A percentile compares a stretch with the other conserved stretches of the same genome.
These are phyloP conservation scores for Westerdykella aurantiaca DNA, from an alignment of 2,329 filamentous ascomycete species.

Conservation along the genomic window DNA sequence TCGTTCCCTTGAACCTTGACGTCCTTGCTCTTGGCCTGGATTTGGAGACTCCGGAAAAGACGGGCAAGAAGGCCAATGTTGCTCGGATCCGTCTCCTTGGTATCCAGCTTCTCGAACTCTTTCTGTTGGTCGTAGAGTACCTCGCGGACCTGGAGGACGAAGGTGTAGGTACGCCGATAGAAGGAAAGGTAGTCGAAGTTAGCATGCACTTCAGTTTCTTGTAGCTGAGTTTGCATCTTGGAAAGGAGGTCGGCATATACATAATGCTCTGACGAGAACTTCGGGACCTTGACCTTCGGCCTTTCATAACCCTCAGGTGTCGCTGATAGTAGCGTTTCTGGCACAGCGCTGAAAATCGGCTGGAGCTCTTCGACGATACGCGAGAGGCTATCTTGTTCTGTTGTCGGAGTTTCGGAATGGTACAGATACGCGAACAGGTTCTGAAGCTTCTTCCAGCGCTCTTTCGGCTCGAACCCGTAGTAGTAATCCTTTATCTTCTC, in stretches of 20 bases:
- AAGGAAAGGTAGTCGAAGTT: slow-evolving; percentile 18
- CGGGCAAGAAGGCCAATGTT: slow-evolving; percentile 7
- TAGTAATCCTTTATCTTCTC: slow-evolving; percentile 11
- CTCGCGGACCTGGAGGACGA: slow-evolving; percentile 9
- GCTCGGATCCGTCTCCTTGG: slow-evolving; percentile 3
- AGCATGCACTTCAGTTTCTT: slow-evolving; percentile 11
- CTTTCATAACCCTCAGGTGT: not conserved
- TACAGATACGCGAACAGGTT: slow-evolving; percentile 13
- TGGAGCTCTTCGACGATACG: slow-evolving; percentile 1
- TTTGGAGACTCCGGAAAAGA: slow-evolving; percentile 8
- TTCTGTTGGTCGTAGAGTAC: slow-evolving; percentile 8
- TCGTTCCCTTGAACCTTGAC: slow-evolving; percentile 4
- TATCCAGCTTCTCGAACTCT: slow-evolving; percentile 2
- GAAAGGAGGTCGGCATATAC: slow-evolving; percentile 5
- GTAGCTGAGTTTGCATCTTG: slow-evolving; percentile 5
- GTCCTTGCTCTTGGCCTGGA: slow-evolving; percentile 6
- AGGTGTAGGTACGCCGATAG: slow-evolving; percentile 11
- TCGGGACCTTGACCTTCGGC: slow-evolving; percentile 4
- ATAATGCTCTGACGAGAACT: slow-evolving; percentile 4
- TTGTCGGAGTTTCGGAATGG: not conserved
- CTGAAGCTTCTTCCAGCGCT: slow-evolving; percentile 13
- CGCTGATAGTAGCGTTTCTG: slow-evolving; percentile 1
- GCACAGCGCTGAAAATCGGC: slow-evolving; percentile 4
- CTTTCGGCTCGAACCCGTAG: slow-evolving; percentile 1
- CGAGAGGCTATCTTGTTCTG: not conserved